phyloP scores from a whole-genome alignment of 2,329 filamentous ascomycete genomes.

The Blumeria hordei region DNA sequence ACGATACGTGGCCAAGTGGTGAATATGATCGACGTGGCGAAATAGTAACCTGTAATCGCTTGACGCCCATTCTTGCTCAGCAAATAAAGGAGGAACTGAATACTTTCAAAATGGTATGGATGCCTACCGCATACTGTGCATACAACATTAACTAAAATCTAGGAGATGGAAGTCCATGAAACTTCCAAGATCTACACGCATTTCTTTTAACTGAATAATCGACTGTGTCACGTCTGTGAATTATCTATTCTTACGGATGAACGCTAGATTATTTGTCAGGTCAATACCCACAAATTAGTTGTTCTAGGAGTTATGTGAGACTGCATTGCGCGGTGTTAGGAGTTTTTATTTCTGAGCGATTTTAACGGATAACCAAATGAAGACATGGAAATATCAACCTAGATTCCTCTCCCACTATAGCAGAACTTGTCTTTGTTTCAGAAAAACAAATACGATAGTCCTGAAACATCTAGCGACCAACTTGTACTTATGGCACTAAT shows the following conservation, averaged over 20 bases:
- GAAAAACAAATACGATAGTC: too few species aligned
- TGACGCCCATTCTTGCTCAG: conserved; percentile 90
- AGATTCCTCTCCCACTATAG: too few species aligned
- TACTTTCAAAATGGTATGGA: conserved; percentile 88
- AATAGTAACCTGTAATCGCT: conserved; percentile 88
- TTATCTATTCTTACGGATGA: background rate
- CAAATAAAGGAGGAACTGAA: conserved; percentile 99
- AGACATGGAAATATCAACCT: too few species aligned
- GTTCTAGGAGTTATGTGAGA: background rate
- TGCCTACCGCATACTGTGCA: background rate
- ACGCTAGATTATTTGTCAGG: background rate
- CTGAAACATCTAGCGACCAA: too few species aligned
- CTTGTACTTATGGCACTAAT: too few species aligned
- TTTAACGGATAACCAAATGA: background rate
- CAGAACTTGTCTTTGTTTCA: too few species aligned
- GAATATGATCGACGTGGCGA: conserved; percentile 94
- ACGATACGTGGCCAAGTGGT: conserved; percentile 86
- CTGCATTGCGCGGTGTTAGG: background rate
- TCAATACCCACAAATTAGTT: background rate
- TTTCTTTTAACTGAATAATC: conserved; percentile 60
- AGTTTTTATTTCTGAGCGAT: background rate
- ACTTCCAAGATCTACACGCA: conserved; percentile 98
- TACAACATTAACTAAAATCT: conserved; percentile 18
- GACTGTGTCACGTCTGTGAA: conserved; percentile 4
- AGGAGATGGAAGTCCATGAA: conserved; percentile 99